Percentiles rank a stretch among this genome's conserved stretches.
Evolutionary conservation across 2,329 filamentous ascomycete genomes (phyloP).

Genomic region (Lecanicillium sp.): DNA sequence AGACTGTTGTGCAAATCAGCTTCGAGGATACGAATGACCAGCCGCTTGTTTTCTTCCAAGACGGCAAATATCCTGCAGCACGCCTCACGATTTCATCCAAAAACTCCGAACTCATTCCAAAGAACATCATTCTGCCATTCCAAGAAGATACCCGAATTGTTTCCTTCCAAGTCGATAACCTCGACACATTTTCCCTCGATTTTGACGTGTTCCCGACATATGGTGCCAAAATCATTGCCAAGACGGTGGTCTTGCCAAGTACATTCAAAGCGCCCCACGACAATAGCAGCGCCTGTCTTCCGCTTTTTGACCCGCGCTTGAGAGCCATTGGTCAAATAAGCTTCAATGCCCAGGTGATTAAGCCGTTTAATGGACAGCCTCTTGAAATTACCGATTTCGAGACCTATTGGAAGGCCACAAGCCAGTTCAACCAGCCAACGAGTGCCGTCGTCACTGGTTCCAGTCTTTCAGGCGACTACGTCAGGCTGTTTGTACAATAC

Average conservation of each 20-base stretch:
- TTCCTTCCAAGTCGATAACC: slow-evolving; percentile 90
- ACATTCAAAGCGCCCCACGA: slow-evolving; percentile 71
- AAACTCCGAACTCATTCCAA: slow-evolving; percentile 87
- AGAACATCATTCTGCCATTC: slow-evolving; percentile 90
- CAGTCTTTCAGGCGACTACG: slow-evolving; percentile 91
- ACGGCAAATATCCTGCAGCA: slow-evolving; percentile 91
- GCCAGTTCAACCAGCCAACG: slow-evolving; percentile 72
- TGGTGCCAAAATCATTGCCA: slow-evolving; percentile 93
- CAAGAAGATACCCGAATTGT: slow-evolving; percentile 92
- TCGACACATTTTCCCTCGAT: slow-evolving; percentile 88
- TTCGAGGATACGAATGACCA: slow-evolving; percentile 72
- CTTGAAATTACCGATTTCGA: slow-evolving; percentile 97
- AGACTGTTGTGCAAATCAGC: slow-evolving; percentile 87
- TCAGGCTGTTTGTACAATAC: slow-evolving; percentile 83
- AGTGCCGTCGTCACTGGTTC: slow-evolving; percentile 89
- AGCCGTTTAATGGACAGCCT: slow-evolving; percentile 85
- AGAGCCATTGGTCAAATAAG: slow-evolving; percentile 88
- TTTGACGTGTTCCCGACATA: slow-evolving; percentile 98
- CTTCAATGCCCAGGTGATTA: slow-evolving; percentile 93
- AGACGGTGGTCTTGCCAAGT: slow-evolving; percentile 82
- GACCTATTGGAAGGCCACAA: slow-evolving; percentile 98
- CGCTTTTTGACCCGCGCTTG: slow-evolving; percentile 85
- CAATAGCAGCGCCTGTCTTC: slow-evolving; percentile 73
- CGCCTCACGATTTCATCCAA: slow-evolving; percentile 95
- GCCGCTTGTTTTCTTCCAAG: slow-evolving; percentile 91